These are phyloP conservation scores for Macadamia tetraphylla DNA, from an alignment of 164 flowering plant species.

Conservation along the genomic window DNA sequence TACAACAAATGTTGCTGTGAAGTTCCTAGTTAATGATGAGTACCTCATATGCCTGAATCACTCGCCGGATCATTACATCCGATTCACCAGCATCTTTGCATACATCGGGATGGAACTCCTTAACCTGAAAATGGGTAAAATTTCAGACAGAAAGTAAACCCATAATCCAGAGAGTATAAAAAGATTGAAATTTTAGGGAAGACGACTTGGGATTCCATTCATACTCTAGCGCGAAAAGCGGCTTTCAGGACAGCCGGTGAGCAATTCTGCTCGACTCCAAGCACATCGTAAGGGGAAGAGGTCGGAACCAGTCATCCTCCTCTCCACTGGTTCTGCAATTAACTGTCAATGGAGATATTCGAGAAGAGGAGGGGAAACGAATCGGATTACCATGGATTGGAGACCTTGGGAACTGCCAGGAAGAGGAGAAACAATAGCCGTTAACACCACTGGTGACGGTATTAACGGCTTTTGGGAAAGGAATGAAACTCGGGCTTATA, in stretches of 20 bases:
- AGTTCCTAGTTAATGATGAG: not conserved
- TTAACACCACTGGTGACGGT: not conserved
- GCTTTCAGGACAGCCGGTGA: constrained; percentile 59
- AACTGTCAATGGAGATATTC: constrained; percentile 13
- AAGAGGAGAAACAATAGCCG: not conserved
- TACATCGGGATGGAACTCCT: constrained; percentile 85
- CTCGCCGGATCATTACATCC: constrained; percentile 68
- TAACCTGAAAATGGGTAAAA: constrained; percentile 43
- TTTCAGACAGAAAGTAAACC: too few species aligned
- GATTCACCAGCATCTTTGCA: constrained; percentile 42
- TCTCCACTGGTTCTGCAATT: constrained; percentile 24
- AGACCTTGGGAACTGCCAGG: not conserved
- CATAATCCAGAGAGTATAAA: too few species aligned
- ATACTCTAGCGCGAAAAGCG: constrained; percentile 69
- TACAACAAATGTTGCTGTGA: not conserved
- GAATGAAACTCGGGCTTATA: not conserved
- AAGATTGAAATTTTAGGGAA: too few species aligned
- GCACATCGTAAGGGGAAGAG: constrained; percentile 47
- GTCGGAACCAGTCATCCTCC: constrained; percentile 28
- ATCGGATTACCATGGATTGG: not conserved
- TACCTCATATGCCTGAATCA: constrained; percentile 85
- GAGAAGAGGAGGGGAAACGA: constrained; percentile 10
- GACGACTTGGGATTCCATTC: not conserved
- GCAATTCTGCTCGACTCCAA: constrained; percentile 54
- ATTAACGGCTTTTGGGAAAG: constrained; percentile 6